Base-by-base conservation (phyloP, 2,329 filamentous ascomycete species). In the Exophiala oligosperma region DNA sequence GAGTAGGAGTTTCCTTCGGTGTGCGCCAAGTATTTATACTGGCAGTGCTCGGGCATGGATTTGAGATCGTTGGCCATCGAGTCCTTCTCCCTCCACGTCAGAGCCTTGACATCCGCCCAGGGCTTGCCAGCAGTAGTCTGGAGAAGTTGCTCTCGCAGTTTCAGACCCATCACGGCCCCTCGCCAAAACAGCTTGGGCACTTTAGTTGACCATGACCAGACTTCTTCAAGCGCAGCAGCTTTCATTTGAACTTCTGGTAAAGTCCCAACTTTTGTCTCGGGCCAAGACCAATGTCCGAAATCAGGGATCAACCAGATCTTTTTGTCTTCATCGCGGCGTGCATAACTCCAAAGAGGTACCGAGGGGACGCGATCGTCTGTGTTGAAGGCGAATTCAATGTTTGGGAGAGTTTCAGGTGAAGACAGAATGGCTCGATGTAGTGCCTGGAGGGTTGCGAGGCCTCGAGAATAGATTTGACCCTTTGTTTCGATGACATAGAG, bases 1-100 rank as follows among this genome's bases (percentile, higher is more conserved):
- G 80, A 83, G 69, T 81, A 83, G 6, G 77, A 80, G 40, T 76
- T 76, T 0, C 80, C 81, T 67, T 83, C 81, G 1, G 79, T 80
- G 56, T 83, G 80, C 1, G 77, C 76, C 1, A 82, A 73, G 64
- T 78, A 84, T 70, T 80, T 79, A 65, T 82, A 84, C 26, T 74
- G 73, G 66, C 81, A 84, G 67, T 82, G 79, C 41, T 83, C 79
- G 43, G 79, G 75, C 49, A 82, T 80, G 1, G 75, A 73, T 1
- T 81, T 63, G 8, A 79, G 74, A 51, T 80, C 75, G 44, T 70
- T 68, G 3, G 70, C 66, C 41, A 76, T 69, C 32, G 71, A 71
- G 3, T 73, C 70, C 17, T 72, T 71, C 40, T 76, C 67, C 29
- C 70, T 70, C 76, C 77, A 79, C 56, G 74, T 70, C 37, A 78